Percentiles rank a stretch among this genome's conserved stretches.
Conservation (phyloP, 2,329 filamentous ascomycete species). For the Myrmaecium sp. region DNA sequence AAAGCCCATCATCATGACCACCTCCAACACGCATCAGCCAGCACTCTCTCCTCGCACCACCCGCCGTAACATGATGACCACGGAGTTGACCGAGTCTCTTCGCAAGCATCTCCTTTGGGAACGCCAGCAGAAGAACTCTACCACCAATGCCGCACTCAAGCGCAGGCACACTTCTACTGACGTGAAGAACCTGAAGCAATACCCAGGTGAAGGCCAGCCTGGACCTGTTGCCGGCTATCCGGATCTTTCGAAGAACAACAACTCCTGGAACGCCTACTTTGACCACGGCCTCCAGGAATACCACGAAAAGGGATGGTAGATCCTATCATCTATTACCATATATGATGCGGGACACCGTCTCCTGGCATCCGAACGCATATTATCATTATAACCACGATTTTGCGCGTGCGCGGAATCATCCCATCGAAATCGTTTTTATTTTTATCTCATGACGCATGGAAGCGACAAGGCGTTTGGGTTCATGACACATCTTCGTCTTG, state of each 20-base stretch:
- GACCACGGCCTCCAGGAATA: constrained; percentile 70
- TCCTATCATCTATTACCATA: too few species aligned
- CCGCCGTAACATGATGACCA: constrained; percentile 85
- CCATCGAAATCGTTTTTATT: too few species aligned
- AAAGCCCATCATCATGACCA: constrained; percentile 64
- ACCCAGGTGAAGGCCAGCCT: constrained; percentile 46
- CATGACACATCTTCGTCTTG: too few species aligned
- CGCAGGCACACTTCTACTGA: constrained; percentile 70
- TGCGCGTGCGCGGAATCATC: too few species aligned
- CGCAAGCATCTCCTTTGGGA: constrained; percentile 88
- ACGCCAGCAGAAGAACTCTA: constrained; percentile 82
- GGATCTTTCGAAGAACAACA: constrained; percentile 47
- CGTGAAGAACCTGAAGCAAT: constrained; percentile 72
- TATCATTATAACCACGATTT: too few species aligned
- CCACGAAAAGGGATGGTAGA: constrained; percentile 70
- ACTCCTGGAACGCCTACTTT: constrained; percentile 70
- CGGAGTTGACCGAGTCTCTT: constrained; percentile 83
- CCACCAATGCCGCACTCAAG: constrained; percentile 76
- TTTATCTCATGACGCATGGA: not conserved
- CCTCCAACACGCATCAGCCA: constrained; percentile 46
- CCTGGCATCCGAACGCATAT: too few species aligned
- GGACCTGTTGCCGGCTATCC: constrained; percentile 6
- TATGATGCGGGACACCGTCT: too few species aligned
- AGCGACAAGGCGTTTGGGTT: not conserved
- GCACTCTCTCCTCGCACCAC: constrained; percentile 84